Conservation (phyloP, 1,284 basidiomycete genomes). For the Cryptococcus amylolentus region DNA sequence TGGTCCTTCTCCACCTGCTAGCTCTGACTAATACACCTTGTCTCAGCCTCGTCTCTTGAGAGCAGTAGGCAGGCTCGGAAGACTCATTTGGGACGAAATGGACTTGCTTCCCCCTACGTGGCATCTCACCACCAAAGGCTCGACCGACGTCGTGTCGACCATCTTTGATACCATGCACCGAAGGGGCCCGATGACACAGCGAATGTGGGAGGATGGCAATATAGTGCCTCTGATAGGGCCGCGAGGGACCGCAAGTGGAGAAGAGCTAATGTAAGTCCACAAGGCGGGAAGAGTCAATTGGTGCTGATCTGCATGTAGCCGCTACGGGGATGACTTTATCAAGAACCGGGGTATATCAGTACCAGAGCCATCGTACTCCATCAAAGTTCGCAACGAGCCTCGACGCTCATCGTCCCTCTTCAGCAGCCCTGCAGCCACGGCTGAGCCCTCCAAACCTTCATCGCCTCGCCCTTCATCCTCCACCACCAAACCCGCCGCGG, state of each 20-base stretch:
- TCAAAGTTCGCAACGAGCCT: background rate
- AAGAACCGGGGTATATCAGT: background rate
- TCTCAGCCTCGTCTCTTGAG: no score
- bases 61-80: no score
- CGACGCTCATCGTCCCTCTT: background rate
- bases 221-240: conserved; percentile 10
- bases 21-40: no score
- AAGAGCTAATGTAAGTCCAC: background rate
- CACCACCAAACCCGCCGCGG: background rate
- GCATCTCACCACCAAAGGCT: background rate
- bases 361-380: conserved; percentile 6
- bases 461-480: background rate
- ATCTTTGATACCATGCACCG: conserved; percentile 17
- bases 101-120: no score
- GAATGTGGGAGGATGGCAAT: conserved; percentile 19
- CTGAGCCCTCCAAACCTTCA: background rate
- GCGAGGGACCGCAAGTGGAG: no score
- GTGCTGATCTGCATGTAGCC: background rate
- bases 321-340: conserved; percentile 1
- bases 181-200: conserved; percentile 13
- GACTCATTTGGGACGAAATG: no score
- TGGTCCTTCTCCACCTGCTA: background rate
- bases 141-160: conserved; percentile 1
- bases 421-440: background rate
- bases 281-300: background rate